These are phyloP conservation scores for Vickermania ingenoplastis DNA, from an alignment of 208 protist genomes.

Conservation along the genomic window DNA sequence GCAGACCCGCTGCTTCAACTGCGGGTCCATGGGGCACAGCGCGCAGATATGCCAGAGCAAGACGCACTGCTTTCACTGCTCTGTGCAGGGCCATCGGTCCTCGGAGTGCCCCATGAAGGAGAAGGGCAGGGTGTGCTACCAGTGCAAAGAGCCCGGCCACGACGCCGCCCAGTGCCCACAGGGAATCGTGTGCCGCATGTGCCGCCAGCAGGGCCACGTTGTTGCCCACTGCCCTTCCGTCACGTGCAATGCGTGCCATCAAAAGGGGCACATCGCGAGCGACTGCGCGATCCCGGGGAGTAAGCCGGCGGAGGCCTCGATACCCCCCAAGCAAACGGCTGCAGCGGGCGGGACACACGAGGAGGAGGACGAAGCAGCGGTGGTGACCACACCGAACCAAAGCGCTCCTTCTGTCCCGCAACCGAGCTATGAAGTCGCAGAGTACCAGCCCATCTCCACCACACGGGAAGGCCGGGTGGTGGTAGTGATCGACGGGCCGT, in stretches of 20 bases:
- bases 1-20: conserved; percentile 84
- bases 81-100: conserved; percentile 60
- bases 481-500: conserved; percentile 76
- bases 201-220: conserved; percentile 62
- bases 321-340: conserved; percentile 23
- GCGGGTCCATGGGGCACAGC: conserved; percentile 76
- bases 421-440: conserved; percentile 18
- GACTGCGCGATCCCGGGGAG: conserved; percentile 28
- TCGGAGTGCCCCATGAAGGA: conserved; percentile 62
- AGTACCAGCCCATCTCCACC: conserved; percentile 23
- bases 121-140: conserved; percentile 76
- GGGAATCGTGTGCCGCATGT: conserved; percentile 69
- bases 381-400: background rate
- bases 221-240: conserved; percentile 66
- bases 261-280: conserved; percentile 69
- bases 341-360: conserved; percentile 7
- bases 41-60: conserved; percentile 77
- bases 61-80: conserved; percentile 83
- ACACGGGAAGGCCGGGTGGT: conserved; percentile 36
- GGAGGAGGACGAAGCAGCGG: background rate
- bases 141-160: conserved; percentile 83
- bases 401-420: background rate
- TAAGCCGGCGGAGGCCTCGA: conserved; percentile 38
- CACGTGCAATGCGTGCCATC: conserved; percentile 58
- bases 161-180: conserved; percentile 71